Evolutionary conservation across 331 rosid species (phyloP), one percentile per base, ranked within the genome.

Genomic region (Phaseolus coccineus): DNA sequence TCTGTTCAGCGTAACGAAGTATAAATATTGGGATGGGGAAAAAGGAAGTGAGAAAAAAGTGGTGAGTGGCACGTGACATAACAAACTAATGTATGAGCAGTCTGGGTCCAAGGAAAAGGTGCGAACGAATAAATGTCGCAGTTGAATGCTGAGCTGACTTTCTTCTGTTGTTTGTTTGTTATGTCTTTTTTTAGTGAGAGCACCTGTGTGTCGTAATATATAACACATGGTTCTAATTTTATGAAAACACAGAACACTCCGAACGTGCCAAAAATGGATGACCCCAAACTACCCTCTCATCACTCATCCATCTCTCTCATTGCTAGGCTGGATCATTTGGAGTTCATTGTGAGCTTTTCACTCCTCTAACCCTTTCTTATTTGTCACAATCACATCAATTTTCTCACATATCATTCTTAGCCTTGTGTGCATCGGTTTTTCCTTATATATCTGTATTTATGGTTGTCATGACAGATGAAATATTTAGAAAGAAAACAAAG

Each of bases 321-420:
- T 70, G 91, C 94, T 47, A 87, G 94, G 80, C 85, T 91, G 71
- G 92, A 89, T 76, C 92, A 87, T 56, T 71, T 89, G 76, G 91
- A 89, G 73, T 89, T 91, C 88, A 48, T 87, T 59, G 96, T 89
- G 61, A 76, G 86, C 47, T 69, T 77, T 66, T 13, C 69, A 73
- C 13, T 46, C n/a, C 56, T 52, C 44, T 31, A 62, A 31, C 27
- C n/a, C 2, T 39, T 30, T 52, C n/a, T 48, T 55, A 19, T 25
- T 79, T 35, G 1, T 30, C 61, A 71, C 30, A 8, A 69, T 39
- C 6, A 33, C 40, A 46, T 59, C 58, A 44, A 47, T 70, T 79
- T 1, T 37, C 37, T 72, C 56, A 48, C 78, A 16, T 71, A 16
- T 70, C n/a, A 16, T 13, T 37, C 27, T 71, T 71, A 31, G 39